Evolutionary conservation across 2,329 filamentous ascomycete genomes (phyloP), one percentile per base, ranked within the genome.

Genomic region (Harringtonia aguacate): DNA sequence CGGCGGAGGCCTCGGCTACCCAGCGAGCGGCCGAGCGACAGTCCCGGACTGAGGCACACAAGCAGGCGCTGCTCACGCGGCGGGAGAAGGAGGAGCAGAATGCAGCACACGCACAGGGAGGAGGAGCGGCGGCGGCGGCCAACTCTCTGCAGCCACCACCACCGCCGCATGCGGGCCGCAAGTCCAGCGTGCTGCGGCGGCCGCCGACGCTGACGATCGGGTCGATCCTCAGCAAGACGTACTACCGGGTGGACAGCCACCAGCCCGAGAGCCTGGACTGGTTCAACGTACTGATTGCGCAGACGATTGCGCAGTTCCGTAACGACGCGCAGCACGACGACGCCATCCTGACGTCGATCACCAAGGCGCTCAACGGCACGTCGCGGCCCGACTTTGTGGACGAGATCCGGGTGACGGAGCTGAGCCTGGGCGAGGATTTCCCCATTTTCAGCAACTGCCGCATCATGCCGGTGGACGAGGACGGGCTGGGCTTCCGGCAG

Each of bases 401-500:
- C 59, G 85, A 92, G 58, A 97, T 98, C 50, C 82, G 81, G 22
- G 86, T 98, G 43, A 95, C 89, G 3, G 90, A 98, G 64, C 79
- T 98, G 48, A 94, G 84, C 41, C 70, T 98, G 5, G 92, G 92
- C 27, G 92, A 98, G 56, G 92, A 98, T 56, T 98, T 97, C 52
- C 92, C 92, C 24, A 98, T 98, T 43, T 94, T 98, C 62, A 95
- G 89, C 68, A 98, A 98, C 62, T 97, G 92, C 58, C 80, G 92
- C 47, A 84, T 98, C 44, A 95, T 95, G 48, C 87, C 89, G 3
- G 86, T 95, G 0, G 82, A 86, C 55, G 85, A 90, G 53, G 83
- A 89, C 61, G 84, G 83, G 1, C 62, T 81, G 30, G 71, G 66
- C 36, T 66, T 81, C 30, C 21, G 17, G 27, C 15, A 14, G 15